Percentiles rank a stretch among this genome's conserved stretches.
Conservation (phyloP, 163 green algal species). For the Scenedesmus sp. region DNA sequence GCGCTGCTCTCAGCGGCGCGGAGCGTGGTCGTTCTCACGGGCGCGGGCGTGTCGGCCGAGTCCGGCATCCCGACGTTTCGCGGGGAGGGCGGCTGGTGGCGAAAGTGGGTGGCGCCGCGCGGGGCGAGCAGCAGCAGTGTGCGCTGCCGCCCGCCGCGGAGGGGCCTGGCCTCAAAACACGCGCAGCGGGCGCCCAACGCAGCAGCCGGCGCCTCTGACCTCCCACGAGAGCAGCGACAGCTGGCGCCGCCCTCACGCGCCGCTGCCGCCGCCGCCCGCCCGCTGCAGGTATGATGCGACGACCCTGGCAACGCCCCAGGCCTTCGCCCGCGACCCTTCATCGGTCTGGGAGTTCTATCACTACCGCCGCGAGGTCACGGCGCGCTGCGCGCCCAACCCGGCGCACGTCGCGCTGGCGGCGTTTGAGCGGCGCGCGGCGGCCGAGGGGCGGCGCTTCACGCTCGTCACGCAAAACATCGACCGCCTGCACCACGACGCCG, state of each 20-base stretch:
- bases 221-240: background rate
- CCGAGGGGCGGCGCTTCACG: constrained; percentile 41
- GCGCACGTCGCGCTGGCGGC: constrained; percentile 43
- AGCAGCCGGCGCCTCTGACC: no score
- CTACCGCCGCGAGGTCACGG: constrained; percentile 28
- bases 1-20: no score
- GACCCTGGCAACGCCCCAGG: constrained; percentile 51
- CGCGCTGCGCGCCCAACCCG: constrained; percentile 38
- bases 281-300: constrained; percentile 41
- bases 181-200: no score
- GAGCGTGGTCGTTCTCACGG: no score
- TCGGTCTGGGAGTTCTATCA: constrained; percentile 70
- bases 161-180: no score
- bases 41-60: no score
- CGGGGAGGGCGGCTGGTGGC: constrained; percentile 54
- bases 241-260: background rate
- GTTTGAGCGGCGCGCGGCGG: constrained; percentile 33
- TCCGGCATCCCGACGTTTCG: constrained; percentile 55
- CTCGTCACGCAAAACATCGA: constrained; percentile 55
- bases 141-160: no score
- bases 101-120: constrained; percentile 35
- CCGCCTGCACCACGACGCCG: constrained; percentile 49
- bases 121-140: background rate
- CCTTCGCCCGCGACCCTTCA: constrained; percentile 52
- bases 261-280: no score